A percentile compares a stretch with the other conserved stretches of the same genome.
These are phyloP conservation scores for Licmophora abbreviata DNA, from an alignment of 108 stramenopile genomes.

Conservation along the genomic window DNA sequence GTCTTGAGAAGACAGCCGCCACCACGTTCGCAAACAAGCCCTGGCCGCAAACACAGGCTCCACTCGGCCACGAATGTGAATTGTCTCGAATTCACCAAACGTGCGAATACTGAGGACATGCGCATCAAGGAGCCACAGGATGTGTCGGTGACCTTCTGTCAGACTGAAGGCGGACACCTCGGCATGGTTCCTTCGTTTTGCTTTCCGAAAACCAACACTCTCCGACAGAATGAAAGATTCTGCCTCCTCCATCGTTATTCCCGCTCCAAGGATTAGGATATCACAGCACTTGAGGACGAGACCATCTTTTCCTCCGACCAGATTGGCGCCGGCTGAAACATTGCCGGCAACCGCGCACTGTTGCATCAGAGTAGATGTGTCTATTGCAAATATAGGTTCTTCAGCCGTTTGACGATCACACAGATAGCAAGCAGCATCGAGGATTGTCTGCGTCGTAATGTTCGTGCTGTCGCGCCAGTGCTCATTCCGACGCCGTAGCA, in stretches of 20 bases:
- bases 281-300: slow-evolving; percentile 59
- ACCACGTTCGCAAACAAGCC: slow-evolving; percentile 65
- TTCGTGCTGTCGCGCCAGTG: slow-evolving; percentile 38
- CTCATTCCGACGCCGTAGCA: slow-evolving; percentile 26
- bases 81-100: slow-evolving; percentile 62
- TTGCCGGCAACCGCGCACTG: slow-evolving; percentile 61
- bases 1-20: slow-evolving; percentile 24
- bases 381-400: slow-evolving; percentile 40
- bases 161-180: slow-evolving; percentile 42
- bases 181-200: no score
- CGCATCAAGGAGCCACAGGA: slow-evolving; percentile 57
- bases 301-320: slow-evolving; percentile 71
- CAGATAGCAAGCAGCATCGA: slow-evolving; percentile 64
- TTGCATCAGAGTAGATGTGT: slow-evolving; percentile 44
- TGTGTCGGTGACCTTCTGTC: slow-evolving; percentile 34
- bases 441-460: slow-evolving; percentile 47
- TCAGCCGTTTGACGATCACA: slow-evolving; percentile 43
- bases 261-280: slow-evolving; percentile 36
- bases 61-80: slow-evolving; percentile 32
- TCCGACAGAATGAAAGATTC: slow-evolving; percentile 38
- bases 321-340: slow-evolving; percentile 58
- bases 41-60: slow-evolving; percentile 68
- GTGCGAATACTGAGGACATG: slow-evolving; percentile 50
- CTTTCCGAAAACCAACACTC: slow-evolving; percentile 2
- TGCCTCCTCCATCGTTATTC: slow-evolving; percentile 54